Evolutionary conservation across 768 basidiomycete species (phyloP).

Genomic region (Hygrocybe punicea): DNA sequence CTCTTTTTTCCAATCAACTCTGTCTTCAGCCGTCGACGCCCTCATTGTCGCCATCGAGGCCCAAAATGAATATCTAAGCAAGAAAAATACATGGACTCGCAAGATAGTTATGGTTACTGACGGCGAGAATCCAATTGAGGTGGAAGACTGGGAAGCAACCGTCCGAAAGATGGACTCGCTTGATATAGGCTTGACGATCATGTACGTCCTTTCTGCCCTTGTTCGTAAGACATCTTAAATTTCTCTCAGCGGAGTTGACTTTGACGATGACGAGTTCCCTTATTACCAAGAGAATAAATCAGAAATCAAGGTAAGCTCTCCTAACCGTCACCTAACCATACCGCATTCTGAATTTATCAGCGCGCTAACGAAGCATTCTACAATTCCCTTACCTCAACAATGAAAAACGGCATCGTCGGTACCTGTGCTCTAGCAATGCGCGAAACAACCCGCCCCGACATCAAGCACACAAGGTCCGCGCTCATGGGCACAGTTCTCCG

Average conservation of each 20-base stretch:
- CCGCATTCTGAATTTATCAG: conserved; percentile 36
- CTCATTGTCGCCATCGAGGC: conserved; percentile 84
- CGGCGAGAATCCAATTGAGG: conserved; percentile 68
- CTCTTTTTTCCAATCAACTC: not conserved
- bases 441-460: conserved; percentile 58
- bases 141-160: conserved; percentile 72
- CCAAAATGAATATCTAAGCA: conserved; percentile 60
- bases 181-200: conserved; percentile 58
- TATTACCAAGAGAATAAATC: conserved; percentile 69
- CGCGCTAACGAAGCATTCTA: conserved; percentile 75
- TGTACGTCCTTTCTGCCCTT: conserved; percentile 47
- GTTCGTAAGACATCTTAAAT: not conserved
- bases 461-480: conserved; percentile 64
- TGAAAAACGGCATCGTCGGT: conserved; percentile 54
- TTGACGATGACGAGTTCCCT: conserved; percentile 67
- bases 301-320: conserved; percentile 57
- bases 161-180: conserved; percentile 60
- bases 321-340: not conserved
- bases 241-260: conserved; percentile 73
- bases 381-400: conserved; percentile 38
- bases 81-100: conserved; percentile 80
- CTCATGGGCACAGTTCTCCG: conserved; percentile 63
- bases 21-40: conserved; percentile 69
- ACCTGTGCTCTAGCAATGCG: conserved; percentile 64
- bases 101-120: conserved; percentile 85